These are phyloP conservation scores for Balamuthia mandrillaris DNA, from an alignment of 208 protist species.

Conservation along the genomic window DNA sequence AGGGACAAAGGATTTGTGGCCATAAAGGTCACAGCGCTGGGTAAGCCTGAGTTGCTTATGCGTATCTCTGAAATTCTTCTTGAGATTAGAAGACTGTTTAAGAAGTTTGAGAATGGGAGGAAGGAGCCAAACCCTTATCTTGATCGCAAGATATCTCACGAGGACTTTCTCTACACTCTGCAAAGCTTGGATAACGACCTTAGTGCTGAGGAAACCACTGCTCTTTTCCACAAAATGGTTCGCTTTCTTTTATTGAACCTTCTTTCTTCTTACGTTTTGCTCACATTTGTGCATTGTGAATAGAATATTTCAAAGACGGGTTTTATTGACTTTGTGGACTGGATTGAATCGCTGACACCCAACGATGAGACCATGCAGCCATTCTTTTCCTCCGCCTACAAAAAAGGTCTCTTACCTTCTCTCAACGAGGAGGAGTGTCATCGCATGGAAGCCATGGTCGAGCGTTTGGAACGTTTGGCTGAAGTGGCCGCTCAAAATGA, in stretches of 20 bases:
- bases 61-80: background rate
- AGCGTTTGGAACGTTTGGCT: background rate
- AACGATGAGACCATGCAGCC: background rate
- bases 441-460: conserved; percentile 65
- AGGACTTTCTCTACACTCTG: background rate
- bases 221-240: background rate
- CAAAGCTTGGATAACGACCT: background rate
- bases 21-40: conserved; percentile 87
- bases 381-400: background rate
- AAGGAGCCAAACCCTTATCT: no score
- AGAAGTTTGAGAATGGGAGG: no score
- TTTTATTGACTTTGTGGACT: conserved; percentile 81
- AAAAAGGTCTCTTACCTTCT: conserved; percentile 41
- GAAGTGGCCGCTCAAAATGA: background rate
- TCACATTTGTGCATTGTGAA: background rate
- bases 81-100: conserved; percentile 1
- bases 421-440: conserved; percentile 76
- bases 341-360: conserved; percentile 66
- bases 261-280: background rate
- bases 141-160: background rate
- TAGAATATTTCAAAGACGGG: conserved; percentile 76
- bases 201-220: background rate
- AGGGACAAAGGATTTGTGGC: conserved; percentile 73
- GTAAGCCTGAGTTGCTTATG: conserved; percentile 41
- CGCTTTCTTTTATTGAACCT: background rate